A percentile compares a stretch with the other conserved stretches of the same genome.
These are phyloP conservation scores for Talinum fruticosum DNA, from an alignment of 148 eudicot genomes.

Conservation along the genomic window DNA sequence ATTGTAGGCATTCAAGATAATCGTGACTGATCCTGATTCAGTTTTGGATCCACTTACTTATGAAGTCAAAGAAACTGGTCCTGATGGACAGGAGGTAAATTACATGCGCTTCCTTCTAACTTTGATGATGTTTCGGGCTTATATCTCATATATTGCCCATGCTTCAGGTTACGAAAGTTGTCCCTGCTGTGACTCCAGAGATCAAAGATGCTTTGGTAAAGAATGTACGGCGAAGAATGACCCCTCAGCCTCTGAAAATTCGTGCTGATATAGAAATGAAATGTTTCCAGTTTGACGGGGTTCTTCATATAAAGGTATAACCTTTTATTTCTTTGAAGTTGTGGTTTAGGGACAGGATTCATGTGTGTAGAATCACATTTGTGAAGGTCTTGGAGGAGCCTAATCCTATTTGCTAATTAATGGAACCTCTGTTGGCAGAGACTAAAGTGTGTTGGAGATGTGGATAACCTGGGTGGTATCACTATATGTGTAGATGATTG, in stretches of 20 bases:
- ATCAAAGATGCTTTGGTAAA: constrained; percentile 81
- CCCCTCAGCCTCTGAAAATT: constrained; percentile 95
- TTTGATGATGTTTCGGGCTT: background rate
- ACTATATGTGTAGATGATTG: background rate
- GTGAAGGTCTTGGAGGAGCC: background rate
- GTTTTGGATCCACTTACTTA: constrained; percentile 76
- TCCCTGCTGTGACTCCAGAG: constrained; percentile 83
- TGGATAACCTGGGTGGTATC: no score
- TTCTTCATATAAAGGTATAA: constrained; percentile 94
- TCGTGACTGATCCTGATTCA: constrained; percentile 87
- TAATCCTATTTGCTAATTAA: background rate
- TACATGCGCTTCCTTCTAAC: background rate
- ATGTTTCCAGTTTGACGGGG: constrained; percentile 95
- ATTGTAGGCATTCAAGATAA: constrained; percentile 68
- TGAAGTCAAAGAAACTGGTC: constrained; percentile 80
- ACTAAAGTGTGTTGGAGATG: background rate
- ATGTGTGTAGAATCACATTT: background rate
- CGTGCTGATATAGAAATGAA: constrained; percentile 98
- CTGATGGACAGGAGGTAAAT: constrained; percentile 88
- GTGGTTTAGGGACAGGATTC: background rate
- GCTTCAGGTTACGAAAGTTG: constrained; percentile 66
- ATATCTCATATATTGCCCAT: constrained; percentile 17
- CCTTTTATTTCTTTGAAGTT: background rate
- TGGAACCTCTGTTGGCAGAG: background rate
- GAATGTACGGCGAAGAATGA: constrained; percentile 89